Conservation (phyloP, 768 basidiomycete genomes). For the Exidia glandulosa region DNA sequence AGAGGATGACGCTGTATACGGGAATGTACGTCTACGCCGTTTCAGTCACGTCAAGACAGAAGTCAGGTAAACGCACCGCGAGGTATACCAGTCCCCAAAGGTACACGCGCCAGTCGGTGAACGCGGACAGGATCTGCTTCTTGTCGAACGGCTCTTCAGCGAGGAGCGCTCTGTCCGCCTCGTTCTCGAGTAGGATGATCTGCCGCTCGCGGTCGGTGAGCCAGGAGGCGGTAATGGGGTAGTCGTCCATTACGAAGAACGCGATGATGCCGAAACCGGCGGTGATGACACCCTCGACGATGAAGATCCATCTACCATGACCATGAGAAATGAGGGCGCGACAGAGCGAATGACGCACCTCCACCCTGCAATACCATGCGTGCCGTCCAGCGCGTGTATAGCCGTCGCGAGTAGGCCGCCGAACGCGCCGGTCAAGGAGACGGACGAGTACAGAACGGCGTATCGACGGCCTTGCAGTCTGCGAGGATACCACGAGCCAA, state of each 20-base stretch:
- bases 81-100: constrained; percentile 32
- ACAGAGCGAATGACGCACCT: not conserved
- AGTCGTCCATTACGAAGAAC: constrained; percentile 32
- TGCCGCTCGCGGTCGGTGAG: constrained; percentile 31
- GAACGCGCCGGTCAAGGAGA: constrained; percentile 24
- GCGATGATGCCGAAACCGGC: constrained; percentile 22
- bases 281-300: constrained; percentile 6
- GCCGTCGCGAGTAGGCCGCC: constrained; percentile 26
- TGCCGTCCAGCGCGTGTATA: constrained; percentile 19
- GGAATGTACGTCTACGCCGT: constrained; percentile 6
- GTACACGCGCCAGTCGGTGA: constrained; percentile 27
- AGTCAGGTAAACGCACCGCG: constrained; percentile 33
- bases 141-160: constrained; percentile 8
- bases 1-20: constrained; percentile 5
- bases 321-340: not conserved
- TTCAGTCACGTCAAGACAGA: constrained; percentile 9
- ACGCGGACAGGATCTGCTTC: constrained; percentile 16
- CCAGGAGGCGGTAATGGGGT: constrained; percentile 36
- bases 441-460: constrained; percentile 16
- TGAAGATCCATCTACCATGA: constrained; percentile 14
- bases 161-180: constrained; percentile 11
- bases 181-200: constrained; percentile 6
- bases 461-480: constrained; percentile 3
- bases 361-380: constrained; percentile 7
- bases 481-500: constrained; percentile 18